Evolutionary conservation across 441 rosid genomes (phyloP), one percentile per base, ranked within the genome.

Genomic region (Biscutella laevigata): DNA sequence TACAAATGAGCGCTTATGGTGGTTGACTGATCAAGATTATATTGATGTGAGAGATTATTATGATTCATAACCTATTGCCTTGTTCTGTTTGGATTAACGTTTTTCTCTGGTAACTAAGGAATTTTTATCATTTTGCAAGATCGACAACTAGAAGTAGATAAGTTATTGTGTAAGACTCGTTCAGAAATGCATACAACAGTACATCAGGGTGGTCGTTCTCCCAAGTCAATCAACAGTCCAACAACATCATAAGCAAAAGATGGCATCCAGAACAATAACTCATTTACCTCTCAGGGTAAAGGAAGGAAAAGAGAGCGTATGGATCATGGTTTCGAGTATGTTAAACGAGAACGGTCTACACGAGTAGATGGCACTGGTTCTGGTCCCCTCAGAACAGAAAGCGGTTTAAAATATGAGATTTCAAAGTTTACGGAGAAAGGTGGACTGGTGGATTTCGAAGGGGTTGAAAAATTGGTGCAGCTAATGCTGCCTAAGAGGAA

Each of bases 231-330:
- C 67, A 86, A 78, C 76, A 84, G 95, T 71, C 94, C 94, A 0
- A 72, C 86, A 29, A 71, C 92, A 58, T 67, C 83, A 1, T 95
- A 86, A 69, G 48, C 70, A 34, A 92, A 88, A 53, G 62, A 92
- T 58, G 46, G 81, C 56, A 41, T 67, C 24, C 96, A 79, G 68
- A 84, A 71, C 45, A 80, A 49, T 59, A 66, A 61, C 42, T 67
- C 94, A 21, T 64, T 71, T 62, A 64, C 79, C n/a, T 81, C 94
- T 42, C 97, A 82, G 53, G 75, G 64, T 54, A 86, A 86, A 72
- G 94, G 99, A 44, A 94, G 83, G 77, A 94, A 89, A 53, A 83
- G 99, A 75, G 99, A 94, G 59, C 86, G 95, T 30, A 72, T 37
- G 2, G 99, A 92, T 68, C 97, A 84, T 58, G 64, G 74, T 55